These are phyloP conservation scores for Xylariales sp. DNA, from an alignment of 2,329 filamentous ascomycete genomes.

Conservation along the genomic window DNA sequence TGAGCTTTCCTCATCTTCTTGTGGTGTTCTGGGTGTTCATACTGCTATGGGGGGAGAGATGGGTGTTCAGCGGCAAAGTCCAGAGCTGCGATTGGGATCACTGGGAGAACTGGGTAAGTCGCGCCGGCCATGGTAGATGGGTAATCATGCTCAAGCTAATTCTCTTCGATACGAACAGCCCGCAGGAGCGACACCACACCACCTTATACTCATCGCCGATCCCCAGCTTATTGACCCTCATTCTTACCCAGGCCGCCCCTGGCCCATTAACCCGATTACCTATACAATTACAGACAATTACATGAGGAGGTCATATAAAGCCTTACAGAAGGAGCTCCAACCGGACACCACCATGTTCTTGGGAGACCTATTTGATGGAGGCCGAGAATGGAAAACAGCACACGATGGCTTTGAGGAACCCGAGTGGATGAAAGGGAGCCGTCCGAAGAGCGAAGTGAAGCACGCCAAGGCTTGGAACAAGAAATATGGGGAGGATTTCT, in stretches of 20 bases:
- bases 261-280: slow-evolving; percentile 51
- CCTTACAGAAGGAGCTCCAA: slow-evolving; percentile 69
- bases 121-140: too few species aligned
- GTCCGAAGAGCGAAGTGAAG: slow-evolving; percentile 47
- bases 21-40: slow-evolving; percentile 71
- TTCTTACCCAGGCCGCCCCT: slow-evolving; percentile 81
- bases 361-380: slow-evolving; percentile 92
- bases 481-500: slow-evolving; percentile 76
- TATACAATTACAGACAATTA: slow-evolving; percentile 78
- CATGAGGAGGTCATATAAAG: slow-evolving; percentile 75
- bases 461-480: slow-evolving; percentile 64
- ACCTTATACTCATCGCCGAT: slow-evolving; percentile 79
- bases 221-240: slow-evolving; percentile 91
- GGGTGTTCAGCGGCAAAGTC: slow-evolving; percentile 68
- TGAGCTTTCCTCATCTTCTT: slow-evolving; percentile 64
- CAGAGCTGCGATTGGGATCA: slow-evolving; percentile 72
- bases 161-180: slow-evolving; percentile 57
- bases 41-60: slow-evolving; percentile 81
- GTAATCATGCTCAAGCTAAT: too few species aligned
- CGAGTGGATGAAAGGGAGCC: slow-evolving; percentile 48
- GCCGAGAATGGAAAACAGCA: slow-evolving; percentile 84
- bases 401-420: slow-evolving; percentile 56
- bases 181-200: slow-evolving; percentile 72
- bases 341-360: slow-evolving; percentile 89
- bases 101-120: slow-evolving; percentile 88